Base-by-base conservation (phyloP, 495 filamentous ascomycete genomes). In the Emericellopsis terricola region DNA sequence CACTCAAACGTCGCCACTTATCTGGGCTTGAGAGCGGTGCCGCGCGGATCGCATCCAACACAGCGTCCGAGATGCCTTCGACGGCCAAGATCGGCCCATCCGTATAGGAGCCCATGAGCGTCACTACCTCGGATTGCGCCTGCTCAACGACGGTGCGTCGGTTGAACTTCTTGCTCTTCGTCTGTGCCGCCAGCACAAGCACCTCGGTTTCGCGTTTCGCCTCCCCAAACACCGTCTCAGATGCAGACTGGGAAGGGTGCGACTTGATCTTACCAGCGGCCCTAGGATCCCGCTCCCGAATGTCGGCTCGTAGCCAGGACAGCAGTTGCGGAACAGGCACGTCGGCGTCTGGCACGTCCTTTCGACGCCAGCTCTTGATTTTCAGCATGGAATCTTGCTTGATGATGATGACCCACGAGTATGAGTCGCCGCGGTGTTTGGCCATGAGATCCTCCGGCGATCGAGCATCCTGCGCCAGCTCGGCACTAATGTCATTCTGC, bases 141-240 rank as follows among this genome's bases (percentile, higher is more conserved):
- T 81, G 76, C 46, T 91, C 83, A 16, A 94, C 76, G 23, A 96
- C 80, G 19, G 75, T 75, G 36, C 69, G 70, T 20, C 87, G 73
- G 49, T 91, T 94, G 27, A 76, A 75, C 57, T 94, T 97, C 54
- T 94, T 94, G 48, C 73, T 79, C 44, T 79, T 75, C 19, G 81
- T 83, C 33, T 79, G 73, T 1, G 79, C 70, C 1, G 81, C 59
- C 1, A 96, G 66, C 18, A 96, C 76, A 30, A 82, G 75, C 18
- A 97, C 87, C 38, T 86, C 73, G 44, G 76, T 75, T 30, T 69
- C 63, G 16, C 59, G 60, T 19, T 74, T 72, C 20, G 50, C 43
- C 33, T 45, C 43, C 35, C 48, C 34, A 23, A 44, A 29, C 6
- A 39, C 28, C 11, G 36, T 31, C 3, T 43, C 29, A 17, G 44